Percentiles rank a stretch among this genome's conserved stretches.
Evolutionary conservation across 2,329 filamentous ascomycete species (phyloP).

Genomic region (Neonectria magnoliae): DNA sequence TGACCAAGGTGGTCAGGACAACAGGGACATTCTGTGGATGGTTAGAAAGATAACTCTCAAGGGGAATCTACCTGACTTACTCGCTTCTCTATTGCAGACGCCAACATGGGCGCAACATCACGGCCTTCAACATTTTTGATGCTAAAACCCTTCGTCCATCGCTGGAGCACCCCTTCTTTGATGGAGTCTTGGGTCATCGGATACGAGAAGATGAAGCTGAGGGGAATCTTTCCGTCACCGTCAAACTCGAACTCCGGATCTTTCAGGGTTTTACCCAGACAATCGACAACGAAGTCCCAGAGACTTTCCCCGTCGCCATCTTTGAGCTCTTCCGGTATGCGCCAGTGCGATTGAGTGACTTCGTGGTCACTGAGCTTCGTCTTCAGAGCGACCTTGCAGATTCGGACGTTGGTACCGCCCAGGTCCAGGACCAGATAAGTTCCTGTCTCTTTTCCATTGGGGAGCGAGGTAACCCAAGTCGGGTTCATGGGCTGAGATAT

Average conservation of each 20-base stretch:
- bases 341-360: slow-evolving; percentile 95
- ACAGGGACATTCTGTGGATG: slow-evolving; percentile 79
- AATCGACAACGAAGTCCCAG: slow-evolving; percentile 96
- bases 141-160: slow-evolving; percentile 98
- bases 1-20: slow-evolving; percentile 92
- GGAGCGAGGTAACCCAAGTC: slow-evolving; percentile 93
- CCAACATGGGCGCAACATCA: slow-evolving; percentile 89
- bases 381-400: slow-evolving; percentile 90
- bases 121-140: slow-evolving; percentile 90
- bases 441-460: slow-evolving; percentile 86
- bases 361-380: slow-evolving; percentile 91
- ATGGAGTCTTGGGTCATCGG: slow-evolving; percentile 95
- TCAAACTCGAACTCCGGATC: slow-evolving; percentile 76
- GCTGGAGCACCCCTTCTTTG: slow-evolving; percentile 89
- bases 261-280: slow-evolving; percentile 90
- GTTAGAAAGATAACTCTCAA: slow-evolving; percentile 15
- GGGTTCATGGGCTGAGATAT: slow-evolving; percentile 89
- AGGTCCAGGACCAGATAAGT: slow-evolving; percentile 92
- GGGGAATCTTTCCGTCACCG: slow-evolving; percentile 72
- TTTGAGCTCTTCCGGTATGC: slow-evolving; percentile 92
- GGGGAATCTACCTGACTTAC: slow-evolving; percentile 39
- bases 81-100: slow-evolving; percentile 75
- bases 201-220: slow-evolving; percentile 97
- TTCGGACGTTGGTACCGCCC: slow-evolving; percentile 94
- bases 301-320: slow-evolving; percentile 84